phyloP scores from a whole-genome alignment of 345 rosid species.

The Raphanus raphanistrum region DNA sequence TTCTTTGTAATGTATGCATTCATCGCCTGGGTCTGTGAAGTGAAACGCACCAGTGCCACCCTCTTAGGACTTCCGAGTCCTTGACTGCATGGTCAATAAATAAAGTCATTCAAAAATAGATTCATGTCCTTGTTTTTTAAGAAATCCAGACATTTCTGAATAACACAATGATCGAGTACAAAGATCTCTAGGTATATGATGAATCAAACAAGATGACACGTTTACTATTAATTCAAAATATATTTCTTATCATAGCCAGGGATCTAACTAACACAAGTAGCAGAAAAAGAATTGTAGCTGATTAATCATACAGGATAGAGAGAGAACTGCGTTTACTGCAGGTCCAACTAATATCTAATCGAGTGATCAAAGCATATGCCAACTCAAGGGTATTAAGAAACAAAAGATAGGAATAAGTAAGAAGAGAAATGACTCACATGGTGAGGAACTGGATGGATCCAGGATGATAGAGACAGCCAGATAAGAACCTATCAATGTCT shows the following conservation, averaged over 20 bases:
- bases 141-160: neutral
- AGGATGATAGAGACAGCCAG: conserved; percentile 60
- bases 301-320: neutral
- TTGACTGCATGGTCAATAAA: conserved; percentile 41
- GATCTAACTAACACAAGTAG: conserved; percentile 3
- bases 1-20: conserved; percentile 63
- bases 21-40: conserved; percentile 58
- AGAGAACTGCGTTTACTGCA: neutral
- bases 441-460: conserved; percentile 45
- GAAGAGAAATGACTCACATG: conserved; percentile 43
- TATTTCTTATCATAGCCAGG: neutral
- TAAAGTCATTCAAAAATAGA: neutral
- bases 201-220: neutral
- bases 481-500: conserved; percentile 72
- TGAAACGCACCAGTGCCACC: conserved; percentile 52
- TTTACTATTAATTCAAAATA: neutral
- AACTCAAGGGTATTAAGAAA: neutral
- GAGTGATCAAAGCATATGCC: neutral
- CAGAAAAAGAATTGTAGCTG: neutral
- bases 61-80: conserved; percentile 37
- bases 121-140: neutral
- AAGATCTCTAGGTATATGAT: neutral
- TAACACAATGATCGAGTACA: neutral
- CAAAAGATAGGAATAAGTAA: neutral
- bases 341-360: neutral